A percentile compares a stretch with the other conserved stretches of the same genome.
Conservation (phyloP, 176 grass and related monocot species). For the Triticum monococcum region DNA sequence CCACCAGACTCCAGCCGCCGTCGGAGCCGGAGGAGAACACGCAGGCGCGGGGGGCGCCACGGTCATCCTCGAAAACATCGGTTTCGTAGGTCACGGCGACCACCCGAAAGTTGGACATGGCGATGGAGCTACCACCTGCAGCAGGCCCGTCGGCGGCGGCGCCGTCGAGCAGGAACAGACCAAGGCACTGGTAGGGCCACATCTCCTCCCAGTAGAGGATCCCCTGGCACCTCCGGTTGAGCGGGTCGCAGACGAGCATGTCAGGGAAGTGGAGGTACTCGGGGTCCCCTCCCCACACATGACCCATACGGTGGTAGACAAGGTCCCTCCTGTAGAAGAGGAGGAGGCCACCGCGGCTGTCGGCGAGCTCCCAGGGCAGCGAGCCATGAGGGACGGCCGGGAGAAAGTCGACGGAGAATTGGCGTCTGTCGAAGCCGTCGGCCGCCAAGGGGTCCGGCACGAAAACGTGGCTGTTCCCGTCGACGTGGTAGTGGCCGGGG, state of each 20-base stretch:
- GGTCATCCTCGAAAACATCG: not conserved
- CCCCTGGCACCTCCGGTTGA: not conserved
- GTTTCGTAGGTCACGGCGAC: not conserved
- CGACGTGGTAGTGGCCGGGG: not conserved
- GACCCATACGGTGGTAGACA: not conserved
- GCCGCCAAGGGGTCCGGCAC: not conserved
- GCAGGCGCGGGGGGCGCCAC: not conserved
- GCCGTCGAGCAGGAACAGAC: not conserved
- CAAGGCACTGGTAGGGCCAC: not conserved
- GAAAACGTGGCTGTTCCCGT: not conserved
- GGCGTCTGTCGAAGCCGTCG: not conserved
- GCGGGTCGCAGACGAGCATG: conserved; percentile 7
- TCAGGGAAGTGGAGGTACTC: not conserved
- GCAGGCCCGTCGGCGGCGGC: not conserved
- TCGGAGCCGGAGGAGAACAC: not conserved
- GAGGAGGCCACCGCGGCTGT: not conserved
- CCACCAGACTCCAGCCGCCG: not conserved
- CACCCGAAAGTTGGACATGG: not conserved
- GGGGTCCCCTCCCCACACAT: too few relatives aligned
- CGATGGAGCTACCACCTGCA: not conserved
- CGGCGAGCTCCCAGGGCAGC: not conserved
- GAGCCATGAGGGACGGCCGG: not conserved
- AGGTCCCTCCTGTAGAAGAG: not conserved
- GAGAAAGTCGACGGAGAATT: not conserved
- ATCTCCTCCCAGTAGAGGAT: not conserved